Conservation (phyloP, 169 alveolate genomes). For the Babesia bovis region DNA sequence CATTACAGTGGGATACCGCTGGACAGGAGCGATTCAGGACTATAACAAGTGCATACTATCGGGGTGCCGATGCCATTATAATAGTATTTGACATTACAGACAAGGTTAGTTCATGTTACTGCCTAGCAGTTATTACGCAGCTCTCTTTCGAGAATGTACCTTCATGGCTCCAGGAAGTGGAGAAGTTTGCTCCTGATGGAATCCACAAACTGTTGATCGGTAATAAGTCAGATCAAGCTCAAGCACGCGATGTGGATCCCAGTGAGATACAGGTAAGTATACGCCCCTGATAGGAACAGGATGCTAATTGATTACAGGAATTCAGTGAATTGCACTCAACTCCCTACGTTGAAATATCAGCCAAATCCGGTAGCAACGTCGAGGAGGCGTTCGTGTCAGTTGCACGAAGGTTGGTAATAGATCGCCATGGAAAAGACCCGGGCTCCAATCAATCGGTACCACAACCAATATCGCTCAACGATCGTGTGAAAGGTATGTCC, state of each 20-base stretch:
- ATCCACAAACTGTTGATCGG: conserved; percentile 93
- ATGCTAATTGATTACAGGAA: conserved; percentile 6
- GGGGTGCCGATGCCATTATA: conserved; percentile 95
- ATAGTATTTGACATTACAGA: conserved; percentile 90
- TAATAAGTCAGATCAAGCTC: conserved; percentile 89
- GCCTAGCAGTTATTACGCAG: conserved; percentile 26
- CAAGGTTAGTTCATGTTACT: conserved; percentile 41
- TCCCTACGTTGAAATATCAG: conserved; percentile 61
- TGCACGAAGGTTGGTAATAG: conserved; percentile 42
- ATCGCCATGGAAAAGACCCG: conserved; percentile 7
- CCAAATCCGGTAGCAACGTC: conserved; percentile 61
- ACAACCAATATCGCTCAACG: conserved; percentile 34
- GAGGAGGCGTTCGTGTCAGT: conserved; percentile 61
- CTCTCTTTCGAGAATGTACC: conserved; percentile 83
- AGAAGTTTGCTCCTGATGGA: conserved; percentile 90
- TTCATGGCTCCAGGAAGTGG: conserved; percentile 92
- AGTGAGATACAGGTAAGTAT: conserved; percentile 51
- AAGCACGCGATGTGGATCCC: conserved; percentile 49
- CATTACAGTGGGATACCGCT: conserved; percentile 94
- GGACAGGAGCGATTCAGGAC: conserved; percentile 96
- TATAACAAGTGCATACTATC: conserved; percentile 93
- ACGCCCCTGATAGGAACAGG: neutral
- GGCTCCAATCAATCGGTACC: neutral
- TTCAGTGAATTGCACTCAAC: conserved; percentile 29
- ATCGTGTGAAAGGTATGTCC: conserved; percentile 15